Evolutionary conservation across 1,284 basidiomycete species (phyloP).

Genomic region (Sphagnurus paluster): DNA sequence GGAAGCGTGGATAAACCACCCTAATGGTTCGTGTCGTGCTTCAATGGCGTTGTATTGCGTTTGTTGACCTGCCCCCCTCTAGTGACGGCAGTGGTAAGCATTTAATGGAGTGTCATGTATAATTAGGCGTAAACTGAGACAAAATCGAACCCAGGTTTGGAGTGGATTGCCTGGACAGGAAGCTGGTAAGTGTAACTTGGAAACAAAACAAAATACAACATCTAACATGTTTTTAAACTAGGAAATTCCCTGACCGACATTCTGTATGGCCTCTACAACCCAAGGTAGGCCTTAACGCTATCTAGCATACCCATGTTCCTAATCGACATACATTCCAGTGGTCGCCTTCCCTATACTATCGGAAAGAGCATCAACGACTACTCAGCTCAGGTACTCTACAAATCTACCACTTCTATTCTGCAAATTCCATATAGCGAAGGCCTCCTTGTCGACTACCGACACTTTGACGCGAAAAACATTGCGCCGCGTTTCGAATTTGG

Average conservation of each 20-base stretch:
- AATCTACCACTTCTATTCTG: constrained; percentile 28
- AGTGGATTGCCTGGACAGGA: constrained; percentile 71
- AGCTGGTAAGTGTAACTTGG: constrained; percentile 41
- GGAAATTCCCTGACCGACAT: constrained; percentile 63
- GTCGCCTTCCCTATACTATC: constrained; percentile 62
- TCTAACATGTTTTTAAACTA: constrained; percentile 22
- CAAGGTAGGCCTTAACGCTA: constrained; percentile 40
- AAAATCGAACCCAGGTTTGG: constrained; percentile 50
- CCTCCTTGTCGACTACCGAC: constrained; percentile 64
- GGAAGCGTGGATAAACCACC: constrained; percentile 66
- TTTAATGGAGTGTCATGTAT: background rate
- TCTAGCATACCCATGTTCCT: constrained; percentile 2
- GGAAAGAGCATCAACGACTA: constrained; percentile 61
- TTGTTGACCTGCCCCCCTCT: background rate
- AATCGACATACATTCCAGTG: constrained; percentile 28
- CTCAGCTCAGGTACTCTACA: constrained; percentile 42
- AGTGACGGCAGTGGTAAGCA: constrained; percentile 55
- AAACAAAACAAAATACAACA: too few relatives aligned
- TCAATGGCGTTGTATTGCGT: background rate
- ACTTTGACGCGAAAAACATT: constrained; percentile 60
- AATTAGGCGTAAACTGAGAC: too few relatives aligned
- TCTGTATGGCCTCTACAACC: constrained; percentile 64
- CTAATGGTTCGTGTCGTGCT: constrained; percentile 36
- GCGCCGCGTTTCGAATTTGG: constrained; percentile 68
- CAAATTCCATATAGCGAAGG: constrained; percentile 50